Percentiles rank a stretch among this genome's conserved stretches.
phyloP scores from a whole-genome alignment of 2,329 filamentous ascomycete species.

The Alternaria triticimaculans region DNA sequence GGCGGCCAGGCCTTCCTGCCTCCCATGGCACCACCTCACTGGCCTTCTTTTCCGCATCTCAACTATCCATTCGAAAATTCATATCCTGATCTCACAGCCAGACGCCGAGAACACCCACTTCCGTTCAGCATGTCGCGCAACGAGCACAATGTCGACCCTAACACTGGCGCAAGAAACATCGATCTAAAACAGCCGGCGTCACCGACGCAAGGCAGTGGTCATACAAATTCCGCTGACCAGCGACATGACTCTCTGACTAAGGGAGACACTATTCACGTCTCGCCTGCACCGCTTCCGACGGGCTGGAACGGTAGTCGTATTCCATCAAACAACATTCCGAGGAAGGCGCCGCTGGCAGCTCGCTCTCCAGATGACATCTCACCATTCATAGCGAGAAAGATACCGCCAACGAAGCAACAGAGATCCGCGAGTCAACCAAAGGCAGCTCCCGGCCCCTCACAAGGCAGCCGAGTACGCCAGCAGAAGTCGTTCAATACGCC shows the following conservation, averaged over 20 bases:
- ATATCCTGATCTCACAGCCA: neutral
- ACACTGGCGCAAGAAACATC: neutral
- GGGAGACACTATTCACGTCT: neutral
- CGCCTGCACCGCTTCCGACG: neutral
- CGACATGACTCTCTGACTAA: neutral
- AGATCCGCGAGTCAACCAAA: neutral
- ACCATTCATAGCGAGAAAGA: neutral
- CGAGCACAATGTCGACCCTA: neutral
- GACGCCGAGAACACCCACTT: neutral
- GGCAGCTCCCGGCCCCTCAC: neutral
- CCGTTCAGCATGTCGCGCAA: neutral
- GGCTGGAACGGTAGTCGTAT: neutral
- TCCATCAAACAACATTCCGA: neutral
- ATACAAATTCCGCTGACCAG: neutral
- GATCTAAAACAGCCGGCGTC: neutral
- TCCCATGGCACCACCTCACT: neutral
- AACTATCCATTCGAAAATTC: neutral
- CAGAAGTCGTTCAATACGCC: neutral
- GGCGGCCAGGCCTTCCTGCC: neutral
- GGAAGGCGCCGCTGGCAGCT: conserved; percentile 7
- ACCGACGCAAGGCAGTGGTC: neutral
- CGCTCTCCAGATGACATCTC: neutral
- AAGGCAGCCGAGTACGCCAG: neutral
- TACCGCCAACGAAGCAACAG: neutral
- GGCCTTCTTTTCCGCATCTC: neutral